These are phyloP conservation scores for Schizosaccharomyces octosporus DNA, from an alignment of 805 yeast genomes.

Conservation along the genomic window DNA sequence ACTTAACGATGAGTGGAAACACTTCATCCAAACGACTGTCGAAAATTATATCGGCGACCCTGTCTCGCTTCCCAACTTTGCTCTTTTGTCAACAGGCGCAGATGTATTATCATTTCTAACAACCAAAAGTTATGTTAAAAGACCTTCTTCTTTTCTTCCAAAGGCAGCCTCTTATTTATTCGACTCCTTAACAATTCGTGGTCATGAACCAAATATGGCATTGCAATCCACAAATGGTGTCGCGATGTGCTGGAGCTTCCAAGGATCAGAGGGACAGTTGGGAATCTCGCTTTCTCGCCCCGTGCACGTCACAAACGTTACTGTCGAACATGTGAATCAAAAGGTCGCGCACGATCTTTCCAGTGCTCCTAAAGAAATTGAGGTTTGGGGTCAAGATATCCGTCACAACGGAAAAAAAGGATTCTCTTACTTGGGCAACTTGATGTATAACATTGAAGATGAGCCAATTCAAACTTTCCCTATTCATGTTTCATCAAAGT, in stretches of 20 bases:
- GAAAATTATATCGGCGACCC: neutral
- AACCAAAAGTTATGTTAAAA: conserved; percentile 5
- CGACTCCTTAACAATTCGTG: neutral
- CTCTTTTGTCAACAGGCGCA: conserved; percentile 9
- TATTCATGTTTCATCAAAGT: conserved; percentile 6
- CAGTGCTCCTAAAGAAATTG: conserved; percentile 12
- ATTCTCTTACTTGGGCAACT: conserved; percentile 4
- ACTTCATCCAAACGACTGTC: neutral
- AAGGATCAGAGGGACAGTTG: conserved; percentile 11
- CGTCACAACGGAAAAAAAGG: conserved; percentile 2
- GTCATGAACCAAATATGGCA: conserved; percentile 7
- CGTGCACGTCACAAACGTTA: conserved; percentile 9
- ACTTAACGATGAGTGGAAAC: neutral
- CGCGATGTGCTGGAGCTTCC: conserved; percentile 15
- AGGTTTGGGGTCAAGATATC: conserved; percentile 11
- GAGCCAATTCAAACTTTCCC: conserved; percentile 8
- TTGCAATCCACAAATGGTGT: conserved; percentile 7
- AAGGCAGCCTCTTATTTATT: neutral
- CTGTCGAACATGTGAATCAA: conserved; percentile 11
- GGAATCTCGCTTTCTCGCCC: conserved; percentile 10
- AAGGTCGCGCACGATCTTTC: conserved; percentile 8
- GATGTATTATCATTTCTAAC: conserved; percentile 10
- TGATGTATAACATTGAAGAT: conserved; percentile 9
- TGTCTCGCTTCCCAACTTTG: neutral
- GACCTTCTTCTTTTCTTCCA: neutral